Evolutionary conservation across 2,329 filamentous ascomycete species (phyloP).

Genomic region (Claviceps digitariae): DNA sequence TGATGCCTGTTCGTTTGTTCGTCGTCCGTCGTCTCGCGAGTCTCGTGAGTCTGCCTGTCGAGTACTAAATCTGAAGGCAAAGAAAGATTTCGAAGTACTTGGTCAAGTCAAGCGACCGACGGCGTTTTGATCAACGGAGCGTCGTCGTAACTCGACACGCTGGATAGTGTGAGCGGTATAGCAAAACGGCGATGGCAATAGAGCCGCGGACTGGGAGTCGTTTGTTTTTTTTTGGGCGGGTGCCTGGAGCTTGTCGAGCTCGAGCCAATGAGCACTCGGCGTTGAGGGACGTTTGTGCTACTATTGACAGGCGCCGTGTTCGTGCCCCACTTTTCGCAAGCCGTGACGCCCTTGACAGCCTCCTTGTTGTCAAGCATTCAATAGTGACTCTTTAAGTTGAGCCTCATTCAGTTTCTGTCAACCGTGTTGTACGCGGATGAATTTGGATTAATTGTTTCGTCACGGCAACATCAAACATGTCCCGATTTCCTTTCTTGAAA

Average conservation of each 20-base stretch:
- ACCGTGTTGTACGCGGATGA: too few relatives aligned
- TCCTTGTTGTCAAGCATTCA: too few relatives aligned
- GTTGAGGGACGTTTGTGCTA: not conserved
- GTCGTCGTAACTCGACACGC: not conserved
- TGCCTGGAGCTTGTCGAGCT: conserved; percentile 14
- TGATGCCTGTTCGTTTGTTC: conserved; percentile 6
- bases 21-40: not conserved
- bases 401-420: too few relatives aligned
- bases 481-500: too few relatives aligned
- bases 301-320: not conserved
- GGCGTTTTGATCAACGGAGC: not conserved
- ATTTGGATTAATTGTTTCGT: not conserved
- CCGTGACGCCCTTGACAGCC: not conserved
- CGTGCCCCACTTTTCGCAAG: not conserved
- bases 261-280: conserved; percentile 18
- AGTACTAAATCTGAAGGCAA: not conserved
- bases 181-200: not conserved
- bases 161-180: not conserved
- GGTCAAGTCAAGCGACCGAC: not conserved
- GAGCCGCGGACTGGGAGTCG: not conserved
- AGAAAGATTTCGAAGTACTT: not conserved
- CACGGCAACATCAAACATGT: too few relatives aligned
- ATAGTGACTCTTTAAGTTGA: too few relatives aligned
- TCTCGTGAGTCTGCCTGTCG: not conserved
- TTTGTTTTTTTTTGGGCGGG: not conserved